phyloP scores from a whole-genome alignment of 108 stramenopile species.

The Skeletonema grethae region DNA sequence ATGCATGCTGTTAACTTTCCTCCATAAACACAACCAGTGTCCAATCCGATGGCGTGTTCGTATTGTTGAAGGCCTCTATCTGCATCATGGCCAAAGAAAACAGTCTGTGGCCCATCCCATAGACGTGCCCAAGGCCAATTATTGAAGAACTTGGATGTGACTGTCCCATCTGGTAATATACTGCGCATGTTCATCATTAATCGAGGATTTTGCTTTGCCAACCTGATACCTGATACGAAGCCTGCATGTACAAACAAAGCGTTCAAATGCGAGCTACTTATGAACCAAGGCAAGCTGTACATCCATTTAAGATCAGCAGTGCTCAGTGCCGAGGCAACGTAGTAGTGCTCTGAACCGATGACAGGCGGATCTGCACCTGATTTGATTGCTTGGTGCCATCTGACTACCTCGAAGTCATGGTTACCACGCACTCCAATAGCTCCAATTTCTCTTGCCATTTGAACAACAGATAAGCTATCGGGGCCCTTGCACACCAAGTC shows the following conservation, averaged over 20 bases:
- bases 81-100: conserved; percentile 95
- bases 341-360: conserved; percentile 85
- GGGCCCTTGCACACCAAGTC: conserved; percentile 95
- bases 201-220: conserved; percentile 50
- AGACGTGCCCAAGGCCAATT: conserved; percentile 53
- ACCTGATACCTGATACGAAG: conserved; percentile 39
- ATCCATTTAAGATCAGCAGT: conserved; percentile 76
- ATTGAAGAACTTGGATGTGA: conserved; percentile 87
- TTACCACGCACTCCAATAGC: conserved; percentile 80
- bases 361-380: conserved; percentile 61
- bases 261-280: conserved; percentile 43
- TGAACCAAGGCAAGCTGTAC: conserved; percentile 73
- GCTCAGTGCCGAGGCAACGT: conserved; percentile 78
- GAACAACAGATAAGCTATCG: conserved; percentile 80
- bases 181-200: conserved; percentile 69
- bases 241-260: conserved; percentile 77
- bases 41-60: conserved; percentile 81
- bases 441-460: conserved; percentile 64
- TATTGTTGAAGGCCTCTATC: conserved; percentile 74
- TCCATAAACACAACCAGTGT: conserved; percentile 91
- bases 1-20: conserved; percentile 74
- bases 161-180: conserved; percentile 48
- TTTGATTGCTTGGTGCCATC: conserved; percentile 34
- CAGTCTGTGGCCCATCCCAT: conserved; percentile 67
- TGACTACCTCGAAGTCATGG: conserved; percentile 79